Conservation (phyloP, 257 asterid genomes). For the Echites panduratus region DNA sequence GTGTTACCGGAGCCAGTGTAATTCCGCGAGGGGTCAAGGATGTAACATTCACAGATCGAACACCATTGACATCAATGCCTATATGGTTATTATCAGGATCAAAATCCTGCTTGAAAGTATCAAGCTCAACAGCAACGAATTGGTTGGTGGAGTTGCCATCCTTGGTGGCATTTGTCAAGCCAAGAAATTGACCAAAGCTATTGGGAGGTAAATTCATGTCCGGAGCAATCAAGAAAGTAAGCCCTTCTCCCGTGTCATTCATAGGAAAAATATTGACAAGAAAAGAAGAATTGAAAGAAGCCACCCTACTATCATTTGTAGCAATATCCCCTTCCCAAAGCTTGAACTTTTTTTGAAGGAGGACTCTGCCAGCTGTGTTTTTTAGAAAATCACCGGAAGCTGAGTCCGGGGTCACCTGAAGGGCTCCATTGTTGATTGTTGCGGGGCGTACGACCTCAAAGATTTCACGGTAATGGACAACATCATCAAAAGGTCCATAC, state of each 20-base stretch:
- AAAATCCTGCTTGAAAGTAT: conserved; percentile 59
- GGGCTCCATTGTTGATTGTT: conserved; percentile 40
- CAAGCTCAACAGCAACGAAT: conserved; percentile 76
- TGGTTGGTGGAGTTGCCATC: conserved; percentile 43
- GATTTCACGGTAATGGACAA: neutral
- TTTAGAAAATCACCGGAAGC: conserved; percentile 4
- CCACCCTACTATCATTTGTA: conserved; percentile 14
- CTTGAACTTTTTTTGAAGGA: conserved; percentile 32
- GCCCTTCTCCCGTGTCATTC: conserved; percentile 53
- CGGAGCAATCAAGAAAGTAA: conserved; percentile 63
- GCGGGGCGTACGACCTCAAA: conserved; percentile 22
- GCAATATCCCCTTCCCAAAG: conserved; percentile 46
- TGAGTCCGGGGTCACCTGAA: conserved; percentile 70
- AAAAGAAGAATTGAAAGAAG: conserved; percentile 61
- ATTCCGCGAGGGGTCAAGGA: conserved; percentile 37
- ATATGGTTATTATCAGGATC: conserved; percentile 80
- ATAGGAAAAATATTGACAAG: conserved; percentile 47
- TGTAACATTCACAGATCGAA: conserved; percentile 32
- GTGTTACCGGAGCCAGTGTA: conserved; percentile 40
- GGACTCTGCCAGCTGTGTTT: conserved; percentile 46
- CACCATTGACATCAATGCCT: conserved; percentile 53
- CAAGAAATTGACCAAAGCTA: conserved; percentile 70
- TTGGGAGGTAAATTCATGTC: conserved; percentile 28
- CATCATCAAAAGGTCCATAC: conserved; percentile 29
- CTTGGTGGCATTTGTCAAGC: conserved; percentile 55